phyloP scores from a whole-genome alignment of 2,329 filamentous ascomycete species.

The Fusarium buharicum region DNA sequence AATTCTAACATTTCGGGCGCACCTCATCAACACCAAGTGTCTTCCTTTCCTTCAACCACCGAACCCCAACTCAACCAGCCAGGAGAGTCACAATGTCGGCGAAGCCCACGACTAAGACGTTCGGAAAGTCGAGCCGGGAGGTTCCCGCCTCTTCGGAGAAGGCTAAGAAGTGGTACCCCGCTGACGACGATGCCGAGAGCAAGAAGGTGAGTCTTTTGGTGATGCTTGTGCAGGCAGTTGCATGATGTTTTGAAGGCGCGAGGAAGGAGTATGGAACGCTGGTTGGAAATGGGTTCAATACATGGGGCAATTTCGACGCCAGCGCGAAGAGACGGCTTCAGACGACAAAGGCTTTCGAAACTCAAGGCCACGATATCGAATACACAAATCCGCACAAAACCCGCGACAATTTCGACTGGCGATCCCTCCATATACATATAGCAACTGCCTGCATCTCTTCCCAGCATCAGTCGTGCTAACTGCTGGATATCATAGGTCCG shows the following conservation, averaged over 20 bases:
- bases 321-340: constrained; percentile 19
- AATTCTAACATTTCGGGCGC: constrained; percentile 55
- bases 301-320: constrained; percentile 22
- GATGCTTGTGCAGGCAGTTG: constrained; percentile 37
- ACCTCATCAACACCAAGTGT: constrained; percentile 50
- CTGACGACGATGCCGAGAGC: constrained; percentile 86
- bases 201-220: constrained; percentile 85
- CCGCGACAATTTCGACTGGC: constrained; percentile 33
- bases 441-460: constrained; percentile 16
- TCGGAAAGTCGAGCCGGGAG: constrained; percentile 94
- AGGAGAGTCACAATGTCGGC: constrained; percentile 73
- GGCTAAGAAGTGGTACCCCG: constrained; percentile 99
- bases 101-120: constrained; percentile 88
- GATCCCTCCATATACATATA: constrained; percentile 5
- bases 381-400: constrained; percentile 20
- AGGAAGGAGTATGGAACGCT: constrained; percentile 21
- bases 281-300: constrained; percentile 18
- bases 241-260: constrained; percentile 11
- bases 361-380: constrained; percentile 31
- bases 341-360: constrained; percentile 24
- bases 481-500: constrained; percentile 73
- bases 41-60: constrained; percentile 51
- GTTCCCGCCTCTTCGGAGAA: constrained; percentile 88
- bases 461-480: constrained; percentile 46
- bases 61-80: constrained; percentile 55